Evolutionary conservation across 1,139 yeast species (phyloP), one percentile per base, ranked within the genome.

Genomic region (Hyphopichia fennica): DNA sequence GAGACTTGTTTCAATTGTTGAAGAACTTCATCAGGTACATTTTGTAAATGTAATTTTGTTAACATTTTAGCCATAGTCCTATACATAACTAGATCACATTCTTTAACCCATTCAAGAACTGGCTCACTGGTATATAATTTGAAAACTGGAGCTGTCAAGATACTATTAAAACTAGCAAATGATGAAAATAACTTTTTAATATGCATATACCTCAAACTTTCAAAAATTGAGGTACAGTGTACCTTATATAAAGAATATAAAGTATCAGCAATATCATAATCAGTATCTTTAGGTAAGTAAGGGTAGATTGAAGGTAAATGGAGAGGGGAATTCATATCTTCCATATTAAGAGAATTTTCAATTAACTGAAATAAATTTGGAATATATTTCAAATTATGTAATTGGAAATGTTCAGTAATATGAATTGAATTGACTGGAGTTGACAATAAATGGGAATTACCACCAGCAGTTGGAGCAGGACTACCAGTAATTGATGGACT

Each of bases 191-290:
- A 65, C 53, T 78, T 79, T 46, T 79, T 80, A 43, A 84, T 63
- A 48, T 84, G 87, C 81, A 87, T 77, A 56, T 72, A 83, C 49
- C 95, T 70, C 47, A 88, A 65, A 36, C 81, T 71, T 49, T 85
- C 89, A 48, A 86, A 79, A 36, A 86, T 63, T 4, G 81, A 61
- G 34, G 77, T 75, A 51, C 87, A 82, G 53, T 84, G 87, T 4
- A 82, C 73, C 47, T 75, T 76, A 62, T 87, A 87, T 27, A 81
- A 61, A 5, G 82, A 80, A 45, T 69, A 74, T 38, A 86, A 66
- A 0, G 88, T 81, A 32, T 78, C 82, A 3, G 84, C 84, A 35
- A 79, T 72, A 52, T 84, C 90, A 18, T 60, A 57, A 52, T 84
- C 89, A 2, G 72, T 61, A 28, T 72, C 75, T 10, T 62, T 56